These are phyloP conservation scores for Phycomyces blakesleeanus DNA, from an alignment of 192 early-diverging fungal species.

Conservation along the genomic window DNA sequence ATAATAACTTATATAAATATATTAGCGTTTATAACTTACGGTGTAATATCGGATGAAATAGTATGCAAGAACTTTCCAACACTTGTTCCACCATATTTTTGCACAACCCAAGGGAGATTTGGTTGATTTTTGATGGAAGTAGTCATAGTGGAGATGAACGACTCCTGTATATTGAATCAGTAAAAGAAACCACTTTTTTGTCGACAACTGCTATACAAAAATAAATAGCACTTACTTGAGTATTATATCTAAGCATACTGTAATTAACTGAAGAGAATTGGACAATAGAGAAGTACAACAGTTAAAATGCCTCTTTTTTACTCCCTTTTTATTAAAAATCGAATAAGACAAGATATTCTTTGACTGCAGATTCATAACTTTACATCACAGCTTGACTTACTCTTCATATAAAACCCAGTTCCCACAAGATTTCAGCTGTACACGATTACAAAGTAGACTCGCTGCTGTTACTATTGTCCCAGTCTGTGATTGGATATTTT, in stretches of 20 bases:
- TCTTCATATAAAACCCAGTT: no score
- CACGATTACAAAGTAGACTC: no score
- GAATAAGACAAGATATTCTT: neutral
- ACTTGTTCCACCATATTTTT: constrained; percentile 90
- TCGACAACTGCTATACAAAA: no score
- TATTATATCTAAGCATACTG: no score
- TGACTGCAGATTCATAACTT: neutral
- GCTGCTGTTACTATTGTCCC: no score
- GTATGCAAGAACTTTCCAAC: constrained; percentile 71
- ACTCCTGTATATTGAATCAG: no score
- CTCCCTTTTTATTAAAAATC: neutral
- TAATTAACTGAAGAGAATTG: neutral
- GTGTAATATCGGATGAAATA: constrained; percentile 64
- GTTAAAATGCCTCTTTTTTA: neutral
- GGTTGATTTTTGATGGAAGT: constrained; percentile 5
- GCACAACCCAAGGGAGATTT: constrained; percentile 50
- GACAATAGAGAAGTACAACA: neutral
- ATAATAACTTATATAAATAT: no score
- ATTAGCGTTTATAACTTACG: constrained; percentile 45
- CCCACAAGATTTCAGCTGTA: no score
- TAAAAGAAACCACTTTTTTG: no score
- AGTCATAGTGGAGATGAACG: neutral
- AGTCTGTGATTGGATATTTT: no score
- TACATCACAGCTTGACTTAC: no score
- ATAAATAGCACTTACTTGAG: no score